Conservation (phyloP, 2,329 filamentous ascomycete species). For the Aspergillus transmontanensis region DNA sequence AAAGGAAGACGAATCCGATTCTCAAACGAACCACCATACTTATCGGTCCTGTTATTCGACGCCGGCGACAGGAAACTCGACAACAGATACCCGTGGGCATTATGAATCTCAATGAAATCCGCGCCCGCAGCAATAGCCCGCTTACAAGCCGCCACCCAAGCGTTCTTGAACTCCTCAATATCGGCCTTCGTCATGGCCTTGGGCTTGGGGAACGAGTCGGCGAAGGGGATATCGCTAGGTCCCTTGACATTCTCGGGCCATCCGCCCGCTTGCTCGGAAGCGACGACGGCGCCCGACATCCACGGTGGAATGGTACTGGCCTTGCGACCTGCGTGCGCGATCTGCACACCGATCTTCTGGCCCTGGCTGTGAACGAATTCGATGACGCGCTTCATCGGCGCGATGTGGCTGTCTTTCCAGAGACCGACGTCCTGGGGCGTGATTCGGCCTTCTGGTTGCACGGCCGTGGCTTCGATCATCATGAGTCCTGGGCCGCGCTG, state of each 20-base stretch:
- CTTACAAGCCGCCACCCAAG: constrained; percentile 61
- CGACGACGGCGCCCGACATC: constrained; percentile 32
- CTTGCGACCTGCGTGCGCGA: constrained; percentile 75
- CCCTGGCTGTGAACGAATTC: constrained; percentile 80
- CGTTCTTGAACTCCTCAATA: constrained; percentile 65
- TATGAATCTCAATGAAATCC: constrained; percentile 79
- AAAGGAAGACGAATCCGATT: constrained; percentile 70
- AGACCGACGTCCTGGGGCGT: constrained; percentile 64
- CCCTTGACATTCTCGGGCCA: constrained; percentile 59
- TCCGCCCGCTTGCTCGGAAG: constrained; percentile 57
- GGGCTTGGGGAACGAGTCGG: constrained; percentile 62
- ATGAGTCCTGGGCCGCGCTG: constrained; percentile 73
- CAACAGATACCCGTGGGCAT: constrained; percentile 77
- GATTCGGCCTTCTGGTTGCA: constrained; percentile 77
- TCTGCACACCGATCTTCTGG: constrained; percentile 76
- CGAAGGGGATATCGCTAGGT: constrained; percentile 64
- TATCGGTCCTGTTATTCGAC: constrained; percentile 67
- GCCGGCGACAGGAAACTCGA: constrained; percentile 70
- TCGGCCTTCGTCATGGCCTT: constrained; percentile 69
- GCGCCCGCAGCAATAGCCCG: constrained; percentile 70
- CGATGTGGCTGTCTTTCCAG: constrained; percentile 83
- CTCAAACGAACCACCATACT: constrained; percentile 55
- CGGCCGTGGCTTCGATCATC: constrained; percentile 77
- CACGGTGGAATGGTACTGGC: constrained; percentile 60
- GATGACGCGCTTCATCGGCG: constrained; percentile 65